Evolutionary conservation across 73 alveolate genomes (phyloP).

Genomic region (Symbiodinium pilosum): DNA sequence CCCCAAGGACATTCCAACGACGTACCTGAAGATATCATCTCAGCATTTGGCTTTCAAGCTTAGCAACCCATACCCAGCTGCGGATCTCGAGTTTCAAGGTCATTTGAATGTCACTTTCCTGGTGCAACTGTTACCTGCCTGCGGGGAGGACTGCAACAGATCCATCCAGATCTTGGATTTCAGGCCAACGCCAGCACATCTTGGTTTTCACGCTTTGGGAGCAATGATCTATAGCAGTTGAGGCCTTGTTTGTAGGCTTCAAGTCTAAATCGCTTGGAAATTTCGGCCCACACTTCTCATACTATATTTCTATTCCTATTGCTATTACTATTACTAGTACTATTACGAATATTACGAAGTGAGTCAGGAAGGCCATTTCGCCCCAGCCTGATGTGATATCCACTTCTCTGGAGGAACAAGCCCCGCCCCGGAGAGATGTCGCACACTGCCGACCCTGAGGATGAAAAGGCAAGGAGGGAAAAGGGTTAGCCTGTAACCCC

Average conservation of each 20-base stretch:
- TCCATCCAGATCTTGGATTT: conserved; percentile 92
- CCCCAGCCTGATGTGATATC: background rate
- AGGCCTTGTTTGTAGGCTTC: background rate
- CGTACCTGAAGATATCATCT: too few species aligned
- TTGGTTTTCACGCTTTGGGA: background rate
- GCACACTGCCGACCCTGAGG: conserved; percentile 74
- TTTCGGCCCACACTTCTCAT: too few species aligned
- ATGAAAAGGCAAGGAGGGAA: conserved; percentile 49
- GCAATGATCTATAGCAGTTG: background rate
- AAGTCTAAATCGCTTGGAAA: too few species aligned
- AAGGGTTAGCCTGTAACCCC: too few species aligned
- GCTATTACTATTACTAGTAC: background rate
- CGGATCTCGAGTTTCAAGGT: too few species aligned
- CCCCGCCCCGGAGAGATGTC: conserved; percentile 67
- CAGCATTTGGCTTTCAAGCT: too few species aligned
- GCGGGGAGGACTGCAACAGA: conserved; percentile 76
- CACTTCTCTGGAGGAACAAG: conserved; percentile 49
- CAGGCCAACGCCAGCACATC: background rate
- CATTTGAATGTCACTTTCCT: too few species aligned
- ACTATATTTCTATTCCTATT: too few species aligned
- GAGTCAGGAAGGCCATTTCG: background rate
- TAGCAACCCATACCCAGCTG: too few species aligned
- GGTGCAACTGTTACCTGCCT: too few species aligned
- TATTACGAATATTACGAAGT: background rate
- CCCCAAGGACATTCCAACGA: too few species aligned